Conservation (phyloP, 2,329 filamentous ascomycete genomes). For the Macrophomina phaseolina region DNA sequence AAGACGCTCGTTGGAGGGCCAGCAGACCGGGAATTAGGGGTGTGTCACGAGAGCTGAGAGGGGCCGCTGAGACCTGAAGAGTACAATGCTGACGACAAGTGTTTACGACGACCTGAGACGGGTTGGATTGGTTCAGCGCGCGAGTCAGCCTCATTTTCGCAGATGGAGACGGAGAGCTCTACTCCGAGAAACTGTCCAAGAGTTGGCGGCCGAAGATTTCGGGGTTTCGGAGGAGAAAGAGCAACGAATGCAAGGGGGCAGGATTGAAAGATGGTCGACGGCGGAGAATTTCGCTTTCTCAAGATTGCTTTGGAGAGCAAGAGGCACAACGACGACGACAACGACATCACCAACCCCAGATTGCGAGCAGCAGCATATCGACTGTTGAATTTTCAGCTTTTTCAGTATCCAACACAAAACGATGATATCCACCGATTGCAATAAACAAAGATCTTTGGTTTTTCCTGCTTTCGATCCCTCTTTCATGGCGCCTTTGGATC, state of each 20-base stretch:
- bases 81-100: slow-evolving; percentile 3
- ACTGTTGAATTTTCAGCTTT: background rate
- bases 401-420: slow-evolving; percentile 9
- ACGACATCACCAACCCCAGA: background rate
- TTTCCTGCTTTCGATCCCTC: background rate
- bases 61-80: background rate
- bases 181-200: background rate
- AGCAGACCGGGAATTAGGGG: background rate
- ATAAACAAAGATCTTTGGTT: slow-evolving; percentile 13
- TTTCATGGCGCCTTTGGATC: background rate
- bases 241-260: background rate
- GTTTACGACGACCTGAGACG: slow-evolving; percentile 13
- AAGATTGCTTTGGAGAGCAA: background rate
- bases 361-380: background rate
- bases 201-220: slow-evolving; percentile 1
- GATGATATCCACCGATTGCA: slow-evolving; percentile 15
- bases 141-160: background rate
- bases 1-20: background rate
- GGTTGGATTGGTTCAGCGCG: slow-evolving; percentile 4
- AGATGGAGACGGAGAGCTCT: background rate
- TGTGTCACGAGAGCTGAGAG: background rate
- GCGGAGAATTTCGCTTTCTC: background rate
- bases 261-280: background rate
- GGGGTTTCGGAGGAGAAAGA: background rate
- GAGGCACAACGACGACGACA: background rate